phyloP scores from a whole-genome alignment of 2,329 filamentous ascomycete species.

The Fusarium transvaalense region DNA sequence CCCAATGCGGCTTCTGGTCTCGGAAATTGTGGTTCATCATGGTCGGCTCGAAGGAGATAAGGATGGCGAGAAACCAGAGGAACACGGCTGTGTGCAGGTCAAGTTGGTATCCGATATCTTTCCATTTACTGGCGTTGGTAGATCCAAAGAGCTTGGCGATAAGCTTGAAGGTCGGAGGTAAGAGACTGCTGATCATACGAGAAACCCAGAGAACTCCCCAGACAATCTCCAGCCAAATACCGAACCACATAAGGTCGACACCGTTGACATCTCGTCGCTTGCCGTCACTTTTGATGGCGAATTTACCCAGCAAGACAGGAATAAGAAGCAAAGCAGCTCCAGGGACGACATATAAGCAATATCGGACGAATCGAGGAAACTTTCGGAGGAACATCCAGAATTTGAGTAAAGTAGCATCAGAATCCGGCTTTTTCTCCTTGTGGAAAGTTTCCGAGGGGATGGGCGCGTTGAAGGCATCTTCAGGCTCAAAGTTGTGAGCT shows the following conservation, averaged over 20 bases:
- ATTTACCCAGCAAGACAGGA: slow-evolving; percentile 60
- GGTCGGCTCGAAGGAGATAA: slow-evolving; percentile 87
- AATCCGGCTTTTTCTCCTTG: slow-evolving; percentile 49
- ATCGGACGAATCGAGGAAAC: slow-evolving; percentile 64
- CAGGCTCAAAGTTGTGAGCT: slow-evolving; percentile 54
- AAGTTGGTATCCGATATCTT: slow-evolving; percentile 85
- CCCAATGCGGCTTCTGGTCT: slow-evolving; percentile 71
- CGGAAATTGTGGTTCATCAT: slow-evolving; percentile 68
- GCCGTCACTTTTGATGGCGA: slow-evolving; percentile 53
- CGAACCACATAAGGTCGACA: slow-evolving; percentile 88
- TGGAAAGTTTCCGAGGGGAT: slow-evolving; percentile 45
- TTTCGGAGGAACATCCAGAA: slow-evolving; percentile 61
- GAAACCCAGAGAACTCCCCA: slow-evolving; percentile 92
- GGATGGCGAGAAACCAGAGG: slow-evolving; percentile 89
- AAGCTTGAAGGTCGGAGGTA: slow-evolving; percentile 61
- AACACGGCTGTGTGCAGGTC: slow-evolving; percentile 89
- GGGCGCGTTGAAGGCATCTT: slow-evolving; percentile 61
- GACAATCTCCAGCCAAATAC: slow-evolving; percentile 93
- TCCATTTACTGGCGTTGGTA: slow-evolving; percentile 93
- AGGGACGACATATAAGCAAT: slow-evolving; percentile 62
- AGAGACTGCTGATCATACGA: slow-evolving; percentile 64
- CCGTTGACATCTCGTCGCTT: slow-evolving; percentile 65
- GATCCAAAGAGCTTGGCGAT: slow-evolving; percentile 80
- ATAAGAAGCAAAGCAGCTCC: slow-evolving; percentile 60
- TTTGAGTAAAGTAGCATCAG: slow-evolving; percentile 54